Percentiles rank a stretch among this genome's conserved stretches.
phyloP scores from a whole-genome alignment of 1,139 yeast genomes.

The Yamadazyma diospyri region DNA sequence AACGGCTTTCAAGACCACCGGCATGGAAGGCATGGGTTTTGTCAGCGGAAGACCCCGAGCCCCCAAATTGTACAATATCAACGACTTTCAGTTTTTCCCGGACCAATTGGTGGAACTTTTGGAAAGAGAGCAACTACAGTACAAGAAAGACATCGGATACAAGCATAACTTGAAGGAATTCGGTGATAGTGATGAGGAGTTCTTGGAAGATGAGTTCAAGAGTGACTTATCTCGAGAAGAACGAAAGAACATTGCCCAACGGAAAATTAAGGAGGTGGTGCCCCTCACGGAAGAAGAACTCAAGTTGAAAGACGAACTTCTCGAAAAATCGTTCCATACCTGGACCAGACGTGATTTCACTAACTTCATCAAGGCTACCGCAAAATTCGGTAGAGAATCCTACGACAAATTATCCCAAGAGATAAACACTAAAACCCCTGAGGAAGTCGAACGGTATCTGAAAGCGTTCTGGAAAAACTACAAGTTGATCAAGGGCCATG shows the following conservation, averaged over 20 bases:
- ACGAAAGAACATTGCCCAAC: conserved; percentile 53
- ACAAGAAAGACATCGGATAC: conserved; percentile 69
- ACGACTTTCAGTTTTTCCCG: conserved; percentile 89
- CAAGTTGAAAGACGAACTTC: conserved; percentile 54
- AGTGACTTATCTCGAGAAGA: conserved; percentile 39
- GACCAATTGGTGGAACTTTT: conserved; percentile 59
- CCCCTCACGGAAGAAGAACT: conserved; percentile 79
- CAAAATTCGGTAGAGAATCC: conserved; percentile 71
- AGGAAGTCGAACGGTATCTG: conserved; percentile 68
- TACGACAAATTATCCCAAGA: conserved; percentile 59
- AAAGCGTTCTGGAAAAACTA: conserved; percentile 73
- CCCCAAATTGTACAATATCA: conserved; percentile 69
- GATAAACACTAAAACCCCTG: conserved; percentile 63
- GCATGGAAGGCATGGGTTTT: conserved; percentile 14
- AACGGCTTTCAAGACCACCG: conserved; percentile 55
- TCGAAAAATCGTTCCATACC: conserved; percentile 64
- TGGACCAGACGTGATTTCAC: conserved; percentile 93
- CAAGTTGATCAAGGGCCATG: conserved; percentile 76
- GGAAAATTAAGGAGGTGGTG: conserved; percentile 61
- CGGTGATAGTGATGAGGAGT: conserved; percentile 55
- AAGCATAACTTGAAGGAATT: conserved; percentile 57
- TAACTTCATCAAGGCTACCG: conserved; percentile 76
- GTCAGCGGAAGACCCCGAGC: conserved; percentile 45
- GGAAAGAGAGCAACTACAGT: conserved; percentile 75
- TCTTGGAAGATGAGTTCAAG: conserved; percentile 48